Evolutionary conservation across 2,329 filamentous ascomycete genomes (phyloP).

Genomic region (Didymella glomerata): DNA sequence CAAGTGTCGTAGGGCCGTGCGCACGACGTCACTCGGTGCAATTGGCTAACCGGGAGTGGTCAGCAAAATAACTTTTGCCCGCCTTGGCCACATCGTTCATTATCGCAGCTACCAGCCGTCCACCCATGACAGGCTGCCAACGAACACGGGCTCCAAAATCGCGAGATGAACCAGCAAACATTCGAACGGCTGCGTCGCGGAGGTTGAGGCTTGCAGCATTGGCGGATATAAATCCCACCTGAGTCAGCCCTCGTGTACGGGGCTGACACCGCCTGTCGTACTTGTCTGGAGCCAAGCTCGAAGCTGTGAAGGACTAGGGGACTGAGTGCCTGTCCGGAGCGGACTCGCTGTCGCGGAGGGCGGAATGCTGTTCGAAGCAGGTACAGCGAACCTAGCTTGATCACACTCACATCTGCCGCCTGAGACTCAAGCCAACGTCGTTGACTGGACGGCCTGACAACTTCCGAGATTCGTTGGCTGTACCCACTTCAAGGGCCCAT

Average conservation of each 20-base stretch:
- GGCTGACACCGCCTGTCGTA: slow-evolving; percentile 6
- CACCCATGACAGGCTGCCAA: slow-evolving; percentile 25
- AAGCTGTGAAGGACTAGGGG: slow-evolving; percentile 4
- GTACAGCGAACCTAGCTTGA: slow-evolving; percentile 31
- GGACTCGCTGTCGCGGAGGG: slow-evolving; percentile 17
- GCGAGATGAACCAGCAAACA: slow-evolving; percentile 13
- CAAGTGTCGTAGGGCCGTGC: slow-evolving; percentile 11
- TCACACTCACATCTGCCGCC: slow-evolving; percentile 20
- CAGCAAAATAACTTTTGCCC: slow-evolving; percentile 18
- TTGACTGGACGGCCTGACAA: slow-evolving; percentile 26
- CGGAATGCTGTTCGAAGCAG: slow-evolving; percentile 35
- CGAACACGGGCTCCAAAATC: slow-evolving; percentile 6
- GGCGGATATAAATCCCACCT: slow-evolving; percentile 25
- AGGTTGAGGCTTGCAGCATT: slow-evolving; percentile 22
- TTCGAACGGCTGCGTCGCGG: slow-evolving; percentile 17
- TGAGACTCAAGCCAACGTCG: background rate
- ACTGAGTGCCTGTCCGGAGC: slow-evolving; percentile 10
- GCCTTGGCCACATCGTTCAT: slow-evolving; percentile 38
- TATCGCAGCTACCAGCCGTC: slow-evolving; percentile 23
- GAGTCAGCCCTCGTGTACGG: slow-evolving; percentile 21
- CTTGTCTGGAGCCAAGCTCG: slow-evolving; percentile 25
- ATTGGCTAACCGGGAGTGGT: slow-evolving; percentile 24
- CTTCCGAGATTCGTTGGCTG: slow-evolving; percentile 32
- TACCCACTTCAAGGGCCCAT: slow-evolving; percentile 1
- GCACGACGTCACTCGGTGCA: slow-evolving; percentile 27